Base-by-base conservation (phyloP, 495 filamentous ascomycete genomes). In the Cercophora scortea region DNA sequence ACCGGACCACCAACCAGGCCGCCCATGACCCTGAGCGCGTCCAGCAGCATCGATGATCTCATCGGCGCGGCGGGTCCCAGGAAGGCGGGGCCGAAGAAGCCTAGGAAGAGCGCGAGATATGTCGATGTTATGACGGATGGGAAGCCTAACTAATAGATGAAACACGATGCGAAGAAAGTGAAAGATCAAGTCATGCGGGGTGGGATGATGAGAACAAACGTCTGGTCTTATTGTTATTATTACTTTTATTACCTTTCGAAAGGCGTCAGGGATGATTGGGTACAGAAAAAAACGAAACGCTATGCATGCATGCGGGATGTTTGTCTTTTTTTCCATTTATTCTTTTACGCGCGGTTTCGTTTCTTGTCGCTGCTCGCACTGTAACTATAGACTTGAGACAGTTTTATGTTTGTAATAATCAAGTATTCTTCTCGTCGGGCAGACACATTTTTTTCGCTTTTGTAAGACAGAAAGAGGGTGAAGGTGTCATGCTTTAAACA, bases 51-150 rank as follows among this genome's bases (percentile, higher is more conserved):
- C 55, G 90, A 95, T 61, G 90, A 95, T 63, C 71, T 95, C 55
- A 70, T 91, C 38, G 87, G 84, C 4, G 80, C 85, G 40, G 80
- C 89, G 8, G 72, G 72, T 32, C 80, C 79, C 17, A 78, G 86
- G 62, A 89, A 87, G 61, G 75, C 75, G 1, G 79, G 78, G 17
- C 72, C 75, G n/a, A 89, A 81, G 72, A 85, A 84, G 62, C 78
- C 79, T 58, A 88, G 88, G 75, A 95, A 88, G 74, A 82, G 83
- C 3, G 82, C 87, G 42, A 71, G 87, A 32, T 96, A 96, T 78
- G 80, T 96, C 18, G 90, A 96, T 78, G 88, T 95, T 52, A 95
- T 96, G 90, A 87, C 83, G 25, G 90, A 96, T 78, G 88, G 95
- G 52, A 95, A 95, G 90, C 86, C 83, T 7, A 74, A 78, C 53